Base-by-base conservation (phyloP, 768 basidiomycete species). In the Mrakia frigida region DNA sequence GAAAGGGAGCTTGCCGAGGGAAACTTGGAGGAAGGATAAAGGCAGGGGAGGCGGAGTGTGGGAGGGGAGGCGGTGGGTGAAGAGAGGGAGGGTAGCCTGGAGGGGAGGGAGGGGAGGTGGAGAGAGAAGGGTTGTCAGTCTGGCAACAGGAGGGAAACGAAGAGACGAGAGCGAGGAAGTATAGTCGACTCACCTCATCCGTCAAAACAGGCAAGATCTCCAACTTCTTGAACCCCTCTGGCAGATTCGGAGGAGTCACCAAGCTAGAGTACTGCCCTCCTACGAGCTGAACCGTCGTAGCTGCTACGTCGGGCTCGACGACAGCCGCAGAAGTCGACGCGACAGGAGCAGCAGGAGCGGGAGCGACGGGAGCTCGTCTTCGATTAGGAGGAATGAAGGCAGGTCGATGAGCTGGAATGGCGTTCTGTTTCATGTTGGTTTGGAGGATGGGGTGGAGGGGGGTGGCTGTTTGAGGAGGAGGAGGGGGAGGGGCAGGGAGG, bases 21-120 rank as follows among this genome's bases (percentile, higher is more conserved):
- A 87, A 68, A 92, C 86, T 53, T 89, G 88, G 56, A 84, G 83
- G 83, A 91, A 92, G 0, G 88, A 88, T 10, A 91, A 84, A 6
- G 87, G 80, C n/a, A 61, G 61, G 21, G 70, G 70, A 2, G 63
- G 1, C 0, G 75, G 63, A 7, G 9, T 9, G 16, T 65, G 70
- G 35, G 14, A n/a, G 16, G 75, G 70, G 16, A 70, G 70, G 0
- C 59, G 63, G 28, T 35, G 37, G 46, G 16, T 23, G 61, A 72
- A 73, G 31, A 25, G 25, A 33, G 76, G 71, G 23, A 68, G 37
- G 9, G 76, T 71, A 9, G 41, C 52, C 50, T 59, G 53, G 9
- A 90, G 90, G 28, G 85, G 82, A 87, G 83, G 3, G 84, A 84
- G 16, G 37, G 14, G 35, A 59, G 43, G 33, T 3, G 18, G 53